Percentiles rank a stretch among this genome's conserved stretches.
Evolutionary conservation across 2,329 filamentous ascomycete species (phyloP).

Genomic region (Ascocoryne sarcoides): DNA sequence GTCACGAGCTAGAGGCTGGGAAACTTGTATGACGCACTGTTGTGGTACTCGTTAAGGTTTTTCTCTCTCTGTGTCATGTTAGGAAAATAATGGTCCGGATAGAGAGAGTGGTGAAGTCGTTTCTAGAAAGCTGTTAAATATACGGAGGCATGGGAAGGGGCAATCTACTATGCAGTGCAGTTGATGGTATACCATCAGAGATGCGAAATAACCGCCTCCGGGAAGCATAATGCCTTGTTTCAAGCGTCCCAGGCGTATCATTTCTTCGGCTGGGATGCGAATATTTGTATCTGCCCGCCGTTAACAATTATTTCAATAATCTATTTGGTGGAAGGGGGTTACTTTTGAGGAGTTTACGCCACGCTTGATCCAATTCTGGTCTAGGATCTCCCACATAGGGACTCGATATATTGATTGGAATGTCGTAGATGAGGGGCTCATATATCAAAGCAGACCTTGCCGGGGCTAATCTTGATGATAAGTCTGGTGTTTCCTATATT

Average conservation of each 20-base stretch:
- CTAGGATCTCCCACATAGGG: neutral
- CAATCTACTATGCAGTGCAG: slow-evolving; percentile 2
- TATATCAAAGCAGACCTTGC: neutral
- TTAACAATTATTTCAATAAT: neutral
- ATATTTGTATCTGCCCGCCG: neutral
- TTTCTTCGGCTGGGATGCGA: neutral
- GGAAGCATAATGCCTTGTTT: neutral
- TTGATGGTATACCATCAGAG: slow-evolving; percentile 1
- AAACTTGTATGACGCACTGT: neutral
- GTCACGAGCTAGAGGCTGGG: too few relatives aligned
- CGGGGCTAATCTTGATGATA: too few relatives aligned
- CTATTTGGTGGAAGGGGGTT: neutral
- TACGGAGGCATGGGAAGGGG: too few relatives aligned
- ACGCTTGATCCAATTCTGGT: neutral
- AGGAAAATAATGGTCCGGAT: neutral
- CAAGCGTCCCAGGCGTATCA: neutral
- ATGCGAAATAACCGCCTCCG: neutral
- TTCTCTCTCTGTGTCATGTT: neutral
- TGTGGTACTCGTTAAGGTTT: neutral
- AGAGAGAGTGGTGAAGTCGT: neutral
- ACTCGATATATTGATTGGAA: neutral
- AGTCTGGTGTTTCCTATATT: neutral
- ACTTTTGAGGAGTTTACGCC: slow-evolving; percentile 1
- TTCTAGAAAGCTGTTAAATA: too few relatives aligned
- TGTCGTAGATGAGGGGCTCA: neutral